phyloP scores from a whole-genome alignment of 2,329 filamentous ascomycete genomes.

The Teratosphaeria epicoccoides region DNA sequence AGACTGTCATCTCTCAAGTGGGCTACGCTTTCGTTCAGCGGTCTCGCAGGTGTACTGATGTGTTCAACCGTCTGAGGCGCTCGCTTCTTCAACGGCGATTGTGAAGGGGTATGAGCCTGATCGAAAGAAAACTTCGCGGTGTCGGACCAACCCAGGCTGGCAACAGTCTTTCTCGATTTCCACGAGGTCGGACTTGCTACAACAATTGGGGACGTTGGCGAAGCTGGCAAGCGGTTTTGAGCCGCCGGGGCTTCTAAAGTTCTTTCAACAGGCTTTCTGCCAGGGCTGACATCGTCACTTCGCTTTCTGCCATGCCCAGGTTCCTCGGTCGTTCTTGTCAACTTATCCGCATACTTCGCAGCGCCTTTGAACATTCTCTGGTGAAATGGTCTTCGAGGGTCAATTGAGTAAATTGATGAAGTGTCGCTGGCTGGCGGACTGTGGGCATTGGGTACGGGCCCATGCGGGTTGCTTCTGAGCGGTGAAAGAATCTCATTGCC shows the following conservation, averaged over 20 bases:
- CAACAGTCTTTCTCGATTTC: background rate
- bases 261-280: background rate
- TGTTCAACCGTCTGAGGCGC: slow-evolving; percentile 3
- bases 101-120: slow-evolving; percentile 7
- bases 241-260: background rate
- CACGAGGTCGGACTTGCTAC: slow-evolving; percentile 6
- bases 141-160: slow-evolving; percentile 18
- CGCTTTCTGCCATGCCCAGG: background rate
- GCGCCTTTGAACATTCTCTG: slow-evolving; percentile 11
- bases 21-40: slow-evolving; percentile 11
- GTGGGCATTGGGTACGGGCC: too few species aligned
- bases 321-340: slow-evolving; percentile 5
- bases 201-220: slow-evolving; percentile 9
- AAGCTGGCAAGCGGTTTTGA: background rate
- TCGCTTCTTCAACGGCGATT: background rate
- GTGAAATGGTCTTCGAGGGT: slow-evolving; percentile 10
- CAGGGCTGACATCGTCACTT: background rate
- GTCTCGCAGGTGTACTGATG: slow-evolving; percentile 9
- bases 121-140: slow-evolving; percentile 16
- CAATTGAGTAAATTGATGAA: slow-evolving; percentile 1
- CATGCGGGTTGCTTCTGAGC: background rate
- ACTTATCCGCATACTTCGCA: slow-evolving; percentile 12
- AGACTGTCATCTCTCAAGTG: slow-evolving; percentile 4
- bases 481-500: slow-evolving; percentile 5
- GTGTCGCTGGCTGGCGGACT: slow-evolving; percentile 1